A percentile compares a stretch with the other conserved stretches of the same genome.
Conservation (phyloP, 768 basidiomycete genomes). For the Tephrocybe rancida region DNA sequence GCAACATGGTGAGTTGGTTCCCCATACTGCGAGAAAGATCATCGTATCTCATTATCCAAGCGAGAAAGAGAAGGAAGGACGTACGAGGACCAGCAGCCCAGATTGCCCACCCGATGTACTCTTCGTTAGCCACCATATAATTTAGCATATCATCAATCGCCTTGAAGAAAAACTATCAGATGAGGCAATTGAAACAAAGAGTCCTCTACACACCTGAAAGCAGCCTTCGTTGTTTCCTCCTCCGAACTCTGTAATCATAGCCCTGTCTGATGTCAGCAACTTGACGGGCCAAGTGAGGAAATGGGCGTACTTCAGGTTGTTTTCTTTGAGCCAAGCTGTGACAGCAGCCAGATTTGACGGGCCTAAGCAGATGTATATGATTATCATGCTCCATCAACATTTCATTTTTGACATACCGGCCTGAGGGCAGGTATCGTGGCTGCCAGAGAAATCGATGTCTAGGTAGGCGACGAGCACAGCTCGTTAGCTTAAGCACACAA, state of each 20-base stretch:
- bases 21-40: slow-evolving; percentile 37
- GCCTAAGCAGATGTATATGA: slow-evolving; percentile 12
- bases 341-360: slow-evolving; percentile 43
- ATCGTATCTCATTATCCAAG: no score
- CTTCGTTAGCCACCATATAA: slow-evolving; percentile 43
- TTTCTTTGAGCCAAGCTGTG: slow-evolving; percentile 43
- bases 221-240: slow-evolving; percentile 45
- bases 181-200: not conserved
- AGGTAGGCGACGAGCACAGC: no score
- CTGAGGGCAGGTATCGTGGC: slow-evolving; percentile 43
- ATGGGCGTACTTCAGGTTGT: slow-evolving; percentile 38
- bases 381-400: not conserved
- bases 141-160: slow-evolving; percentile 40
- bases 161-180: slow-evolving; percentile 8
- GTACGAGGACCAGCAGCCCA: slow-evolving; percentile 51
- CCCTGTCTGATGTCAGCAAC: slow-evolving; percentile 26
- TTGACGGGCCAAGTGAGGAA: not conserved
- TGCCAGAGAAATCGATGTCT: slow-evolving; percentile 47
- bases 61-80: slow-evolving; percentile 11
- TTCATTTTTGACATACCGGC: slow-evolving; percentile 29
- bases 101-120: slow-evolving; percentile 48
- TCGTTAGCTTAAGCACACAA: no score
- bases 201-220: slow-evolving; percentile 29
- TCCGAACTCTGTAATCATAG: slow-evolving; percentile 47
- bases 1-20: slow-evolving; percentile 42